Conservation (phyloP, 352 stramenopile genomes). For the Saprolegnia diclina region DNA sequence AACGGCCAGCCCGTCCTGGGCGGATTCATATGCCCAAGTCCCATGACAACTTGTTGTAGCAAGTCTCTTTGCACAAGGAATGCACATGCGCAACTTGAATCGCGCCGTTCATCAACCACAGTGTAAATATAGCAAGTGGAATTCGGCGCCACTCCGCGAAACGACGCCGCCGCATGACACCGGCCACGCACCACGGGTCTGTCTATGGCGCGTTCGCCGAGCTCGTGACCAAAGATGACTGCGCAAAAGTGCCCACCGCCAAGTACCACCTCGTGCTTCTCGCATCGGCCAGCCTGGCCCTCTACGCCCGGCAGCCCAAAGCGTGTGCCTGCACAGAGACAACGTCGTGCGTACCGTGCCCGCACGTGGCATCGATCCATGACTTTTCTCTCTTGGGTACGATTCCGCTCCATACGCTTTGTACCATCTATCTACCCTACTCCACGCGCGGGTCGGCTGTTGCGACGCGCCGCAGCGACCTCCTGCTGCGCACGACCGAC, state of each 20-base stretch:
- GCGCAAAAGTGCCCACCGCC: neutral
- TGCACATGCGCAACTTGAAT: too few relatives aligned
- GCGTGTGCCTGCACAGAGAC: neutral
- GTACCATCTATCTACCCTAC: slow-evolving; percentile 11
- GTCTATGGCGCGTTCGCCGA: neutral
- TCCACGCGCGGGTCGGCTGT: slow-evolving; percentile 11
- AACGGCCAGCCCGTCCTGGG: too few relatives aligned
- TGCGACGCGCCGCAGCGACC: slow-evolving; percentile 16
- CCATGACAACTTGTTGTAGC: too few relatives aligned
- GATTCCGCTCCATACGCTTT: neutral
- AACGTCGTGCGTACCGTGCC: neutral
- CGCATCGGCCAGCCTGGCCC: neutral
- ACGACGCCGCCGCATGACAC: neutral
- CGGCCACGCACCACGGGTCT: neutral
- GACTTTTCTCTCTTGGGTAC: neutral
- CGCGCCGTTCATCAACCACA: too few relatives aligned
- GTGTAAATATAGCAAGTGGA: too few relatives aligned
- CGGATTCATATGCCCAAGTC: too few relatives aligned
- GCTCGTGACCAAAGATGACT: neutral
- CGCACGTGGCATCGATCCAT: neutral
- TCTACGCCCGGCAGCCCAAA: neutral
- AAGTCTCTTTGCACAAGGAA: too few relatives aligned
- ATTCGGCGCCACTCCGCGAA: too few relatives aligned
- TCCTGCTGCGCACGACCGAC: slow-evolving; percentile 1
- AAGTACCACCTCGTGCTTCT: slow-evolving; percentile 6